Conservation (phyloP, 495 filamentous ascomycete genomes). For the Bombardia bombarda region DNA sequence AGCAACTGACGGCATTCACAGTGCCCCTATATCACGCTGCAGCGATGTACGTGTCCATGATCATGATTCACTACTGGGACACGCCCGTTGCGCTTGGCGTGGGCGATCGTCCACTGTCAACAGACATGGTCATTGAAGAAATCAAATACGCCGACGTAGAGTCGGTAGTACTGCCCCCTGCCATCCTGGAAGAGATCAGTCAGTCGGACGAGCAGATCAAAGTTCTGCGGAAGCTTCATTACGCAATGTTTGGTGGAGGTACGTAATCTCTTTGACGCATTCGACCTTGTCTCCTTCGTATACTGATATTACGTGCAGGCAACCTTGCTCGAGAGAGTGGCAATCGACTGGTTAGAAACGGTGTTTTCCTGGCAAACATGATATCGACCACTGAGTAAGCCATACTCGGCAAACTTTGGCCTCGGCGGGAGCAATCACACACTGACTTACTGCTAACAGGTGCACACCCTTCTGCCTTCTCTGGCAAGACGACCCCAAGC, state of each 20-base stretch:
- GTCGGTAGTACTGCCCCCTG: constrained; percentile 28
- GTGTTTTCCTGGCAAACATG: constrained; percentile 22
- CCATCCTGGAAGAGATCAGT: constrained; percentile 36
- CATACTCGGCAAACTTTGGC: neutral
- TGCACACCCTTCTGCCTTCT: constrained; percentile 33
- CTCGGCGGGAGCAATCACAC: too few relatives aligned
- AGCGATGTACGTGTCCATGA: constrained; percentile 25
- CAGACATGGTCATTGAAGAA: constrained; percentile 23
- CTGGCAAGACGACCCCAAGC: constrained; percentile 24
- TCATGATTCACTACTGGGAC: constrained; percentile 23
- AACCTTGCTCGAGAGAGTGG: constrained; percentile 29
- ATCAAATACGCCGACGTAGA: constrained; percentile 26
- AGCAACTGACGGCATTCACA: constrained; percentile 2
- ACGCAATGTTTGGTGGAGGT: constrained; percentile 32
- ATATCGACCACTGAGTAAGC: constrained; percentile 37
- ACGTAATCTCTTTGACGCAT: constrained; percentile 4
- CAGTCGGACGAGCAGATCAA: constrained; percentile 20
- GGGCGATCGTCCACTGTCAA: constrained; percentile 29
- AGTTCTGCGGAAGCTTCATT: constrained; percentile 20
- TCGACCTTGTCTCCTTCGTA: too few relatives aligned
- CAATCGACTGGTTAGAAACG: constrained; percentile 23
- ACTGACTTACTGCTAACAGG: constrained; percentile 15
- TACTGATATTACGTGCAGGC: constrained; percentile 17
- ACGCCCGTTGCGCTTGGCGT: constrained; percentile 24
- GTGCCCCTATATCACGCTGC: constrained; percentile 27